phyloP scores from a whole-genome alignment of 371 early-diverging fungal species.

The Haplosporangium sp. region DNA sequence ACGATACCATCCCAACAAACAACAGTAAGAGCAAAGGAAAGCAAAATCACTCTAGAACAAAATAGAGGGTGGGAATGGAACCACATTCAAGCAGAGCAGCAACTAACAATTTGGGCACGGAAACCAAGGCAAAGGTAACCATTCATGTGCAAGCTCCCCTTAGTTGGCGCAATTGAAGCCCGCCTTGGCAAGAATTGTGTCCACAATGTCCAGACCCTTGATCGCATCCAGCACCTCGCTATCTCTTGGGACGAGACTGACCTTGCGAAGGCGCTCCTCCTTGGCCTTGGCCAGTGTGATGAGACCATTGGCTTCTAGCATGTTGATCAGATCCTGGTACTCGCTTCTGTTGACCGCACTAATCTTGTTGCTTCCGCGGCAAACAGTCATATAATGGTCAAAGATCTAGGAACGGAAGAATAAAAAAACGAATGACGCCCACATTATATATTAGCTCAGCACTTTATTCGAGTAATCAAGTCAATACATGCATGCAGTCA shows the following conservation, averaged over 20 bases:
- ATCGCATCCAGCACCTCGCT: slow-evolving; percentile 60
- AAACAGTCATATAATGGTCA: slow-evolving; percentile 64
- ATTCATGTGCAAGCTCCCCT: too few relatives aligned
- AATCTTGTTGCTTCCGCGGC: slow-evolving; percentile 58
- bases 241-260: slow-evolving; percentile 59
- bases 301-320: slow-evolving; percentile 80
- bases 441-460: too few relatives aligned
- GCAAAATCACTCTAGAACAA: too few relatives aligned
- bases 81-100: too few relatives aligned
- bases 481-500: not conserved
- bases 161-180: slow-evolving; percentile 2
- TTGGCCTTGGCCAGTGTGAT: slow-evolving; percentile 60
- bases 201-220: slow-evolving; percentile 27
- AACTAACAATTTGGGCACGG: too few relatives aligned
- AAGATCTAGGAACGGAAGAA: slow-evolving; percentile 54
- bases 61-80: too few relatives aligned
- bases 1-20: too few relatives aligned
- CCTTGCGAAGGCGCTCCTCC: slow-evolving; percentile 59
- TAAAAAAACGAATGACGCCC: not conserved
- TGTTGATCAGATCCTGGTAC: slow-evolving; percentile 75
- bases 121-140: too few relatives aligned
- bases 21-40: too few relatives aligned
- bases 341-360: slow-evolving; percentile 79
- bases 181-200: slow-evolving; percentile 9
- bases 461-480: too few relatives aligned